Evolutionary conservation across 164 flowering plant genomes (phyloP), one percentile per base, ranked within the genome.

Genomic region (Umbilicus rupestris): DNA sequence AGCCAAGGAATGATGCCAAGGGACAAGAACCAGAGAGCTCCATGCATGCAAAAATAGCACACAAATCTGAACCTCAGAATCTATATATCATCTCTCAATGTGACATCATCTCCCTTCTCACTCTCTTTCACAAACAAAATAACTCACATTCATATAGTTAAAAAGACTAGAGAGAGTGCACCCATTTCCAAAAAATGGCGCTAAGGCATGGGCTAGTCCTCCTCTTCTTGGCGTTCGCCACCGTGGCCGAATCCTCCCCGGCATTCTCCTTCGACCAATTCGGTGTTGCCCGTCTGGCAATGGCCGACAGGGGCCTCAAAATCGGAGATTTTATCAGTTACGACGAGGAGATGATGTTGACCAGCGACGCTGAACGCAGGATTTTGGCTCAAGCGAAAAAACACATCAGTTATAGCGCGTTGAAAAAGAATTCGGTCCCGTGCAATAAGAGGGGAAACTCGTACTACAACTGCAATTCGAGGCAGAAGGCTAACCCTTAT

Each of bases 171-270:
- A 50, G 29, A 50, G 28, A 9, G 28, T 28, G 22, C 14, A 24
- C 57, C 28, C 28, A 50, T 7, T 9, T 20, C 57, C 28, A 28
- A 35, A 28, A 35, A 58, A 71, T 71, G 69, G 68, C 72, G 59
- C 49, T 30, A n/a, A 35, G 58, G 26, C 16, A 47, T 37, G 20
- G 59, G 47, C 62, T 60, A 26, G 26, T 71, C n/a, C 50, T 66
- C 69, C 45, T 71, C 69, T 47, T 71, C 47, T 14, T 71, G 37
- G 47, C 66, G 39, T 14, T 66, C 9, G 65, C 73, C 60, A 31
- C 67, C 47, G 42, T 70, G 55, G 64, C 41, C 5, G 65, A 66
- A 29, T 22, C 69, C 4, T 66, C 58, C 14, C 35, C 37, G 35
- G n/a, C n/a, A n/a, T 39, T n/a, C 41, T 62, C 64, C 11, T 39